Conservation (phyloP, 2,329 filamentous ascomycete species). For the Fusarium sp. region DNA sequence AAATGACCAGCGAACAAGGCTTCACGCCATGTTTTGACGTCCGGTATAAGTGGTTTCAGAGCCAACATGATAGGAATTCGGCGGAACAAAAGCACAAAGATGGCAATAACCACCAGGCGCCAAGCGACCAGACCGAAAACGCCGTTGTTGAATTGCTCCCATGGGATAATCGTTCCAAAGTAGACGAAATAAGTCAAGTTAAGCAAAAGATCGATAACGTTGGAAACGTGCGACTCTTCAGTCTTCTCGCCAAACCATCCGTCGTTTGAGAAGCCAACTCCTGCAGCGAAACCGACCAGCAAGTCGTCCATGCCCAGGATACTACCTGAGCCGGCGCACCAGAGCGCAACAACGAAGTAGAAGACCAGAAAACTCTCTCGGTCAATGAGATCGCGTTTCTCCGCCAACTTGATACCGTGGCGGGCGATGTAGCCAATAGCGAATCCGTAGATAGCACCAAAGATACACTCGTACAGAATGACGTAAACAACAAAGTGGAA, state of each 20-base stretch:
- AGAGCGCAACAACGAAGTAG: conserved; percentile 96
- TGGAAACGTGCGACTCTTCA: conserved; percentile 97
- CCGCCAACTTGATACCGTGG: conserved; percentile 88
- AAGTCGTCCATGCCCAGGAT: conserved; percentile 93
- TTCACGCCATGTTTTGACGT: conserved; percentile 98
- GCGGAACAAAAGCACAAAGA: conserved; percentile 94
- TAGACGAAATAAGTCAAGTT: conserved; percentile 99
- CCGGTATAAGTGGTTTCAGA: conserved; percentile 92
- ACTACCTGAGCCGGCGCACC: conserved; percentile 93
- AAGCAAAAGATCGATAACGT: conserved; percentile 97
- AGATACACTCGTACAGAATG: conserved; percentile 94
- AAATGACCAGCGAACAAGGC: conserved; percentile 97
- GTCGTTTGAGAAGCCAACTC: conserved; percentile 99
- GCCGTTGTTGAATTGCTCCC: conserved; percentile 86
- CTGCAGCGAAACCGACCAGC: conserved; percentile 91
- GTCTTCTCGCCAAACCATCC: conserved; percentile 99
- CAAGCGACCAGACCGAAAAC: conserved; percentile 82
- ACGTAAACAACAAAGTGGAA: conserved; percentile 91
- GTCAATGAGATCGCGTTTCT: conserved; percentile 87
- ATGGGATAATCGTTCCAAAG: conserved; percentile 96
- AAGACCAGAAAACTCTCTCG: conserved; percentile 98
- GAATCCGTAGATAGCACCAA: conserved; percentile 91
- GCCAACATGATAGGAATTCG: conserved; percentile 94
- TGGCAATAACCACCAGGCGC: conserved; percentile 91
- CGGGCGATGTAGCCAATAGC: conserved; percentile 88